These are phyloP conservation scores for Hydnum rufescens DNA, from an alignment of 768 basidiomycete species.

Conservation along the genomic window DNA sequence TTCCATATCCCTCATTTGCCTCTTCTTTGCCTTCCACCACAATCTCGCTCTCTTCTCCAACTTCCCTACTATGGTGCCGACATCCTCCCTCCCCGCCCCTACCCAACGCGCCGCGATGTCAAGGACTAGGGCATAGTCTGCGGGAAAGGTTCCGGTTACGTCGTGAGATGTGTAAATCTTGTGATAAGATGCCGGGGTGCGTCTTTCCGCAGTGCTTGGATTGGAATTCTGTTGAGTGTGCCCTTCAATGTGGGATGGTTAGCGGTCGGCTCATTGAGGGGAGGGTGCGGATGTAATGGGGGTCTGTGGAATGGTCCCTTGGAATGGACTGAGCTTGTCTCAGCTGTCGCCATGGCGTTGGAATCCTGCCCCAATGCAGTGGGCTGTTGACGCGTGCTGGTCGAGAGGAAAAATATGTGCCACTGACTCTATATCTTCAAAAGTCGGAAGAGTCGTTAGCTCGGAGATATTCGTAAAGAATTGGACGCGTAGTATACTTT, in stretches of 20 bases:
- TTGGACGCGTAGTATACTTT: constrained; percentile 16
- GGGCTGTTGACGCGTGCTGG: neutral
- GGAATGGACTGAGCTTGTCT: neutral
- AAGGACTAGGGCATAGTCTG: constrained; percentile 32
- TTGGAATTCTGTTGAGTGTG: constrained; percentile 9
- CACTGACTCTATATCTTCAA: neutral
- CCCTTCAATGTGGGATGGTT: constrained; percentile 3
- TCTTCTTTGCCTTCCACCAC: neutral
- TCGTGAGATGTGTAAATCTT: constrained; percentile 45
- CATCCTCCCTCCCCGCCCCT: constrained; percentile 32
- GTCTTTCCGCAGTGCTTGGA: constrained; percentile 31
- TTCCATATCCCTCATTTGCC: neutral
- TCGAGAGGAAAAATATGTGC: neutral
- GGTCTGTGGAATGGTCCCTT: constrained; percentile 6
- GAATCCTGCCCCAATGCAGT: neutral
- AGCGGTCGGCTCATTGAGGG: neutral
- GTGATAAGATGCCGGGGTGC: constrained; percentile 12
- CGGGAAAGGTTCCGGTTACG: constrained; percentile 34
- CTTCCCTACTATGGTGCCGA: neutral
- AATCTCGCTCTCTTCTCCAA: neutral
- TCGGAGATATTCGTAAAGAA: constrained; percentile 8
- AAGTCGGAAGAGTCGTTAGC: constrained; percentile 3
- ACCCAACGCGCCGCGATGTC: constrained; percentile 31
- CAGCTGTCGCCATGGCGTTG: neutral
- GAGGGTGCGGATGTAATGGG: constrained; percentile 3